Evolutionary conservation across 495 filamentous ascomycete genomes (phyloP).

Genomic region (Talaromyces borbonicus): DNA sequence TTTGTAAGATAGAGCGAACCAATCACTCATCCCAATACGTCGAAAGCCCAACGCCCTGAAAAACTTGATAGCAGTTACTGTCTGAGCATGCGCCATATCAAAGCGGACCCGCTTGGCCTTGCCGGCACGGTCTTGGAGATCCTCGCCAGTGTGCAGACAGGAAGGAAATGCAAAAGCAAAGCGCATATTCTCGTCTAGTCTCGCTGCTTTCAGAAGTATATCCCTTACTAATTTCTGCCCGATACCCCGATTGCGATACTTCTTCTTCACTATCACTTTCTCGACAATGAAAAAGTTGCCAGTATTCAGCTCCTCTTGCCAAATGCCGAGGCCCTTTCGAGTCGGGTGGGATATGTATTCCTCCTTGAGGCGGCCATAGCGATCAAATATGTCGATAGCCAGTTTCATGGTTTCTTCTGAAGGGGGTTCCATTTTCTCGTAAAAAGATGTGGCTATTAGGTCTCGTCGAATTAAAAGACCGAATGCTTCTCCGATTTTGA

Average conservation of each 20-base stretch:
- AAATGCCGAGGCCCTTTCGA: constrained; percentile 22
- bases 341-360: constrained; percentile 19
- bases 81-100: neutral
- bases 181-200: neutral
- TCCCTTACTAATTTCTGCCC: neutral
- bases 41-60: constrained; percentile 1
- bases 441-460: neutral
- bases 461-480: neutral
- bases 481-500: neutral
- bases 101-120: neutral
- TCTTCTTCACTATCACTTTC: neutral
- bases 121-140: neutral
- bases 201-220: neutral
- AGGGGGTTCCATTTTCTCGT: neutral
- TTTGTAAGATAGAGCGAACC: neutral
- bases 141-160: neutral
- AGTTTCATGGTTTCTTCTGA: neutral
- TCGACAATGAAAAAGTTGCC: neutral
- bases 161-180: neutral
- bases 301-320: constrained; percentile 4
- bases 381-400: constrained; percentile 17
- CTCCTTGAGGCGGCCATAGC: constrained; percentile 20
- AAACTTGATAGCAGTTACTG: neutral
- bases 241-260: neutral
- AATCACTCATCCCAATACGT: neutral